phyloP scores from a whole-genome alignment of 805 yeast species.

The Blastobotrys peoriensis region DNA sequence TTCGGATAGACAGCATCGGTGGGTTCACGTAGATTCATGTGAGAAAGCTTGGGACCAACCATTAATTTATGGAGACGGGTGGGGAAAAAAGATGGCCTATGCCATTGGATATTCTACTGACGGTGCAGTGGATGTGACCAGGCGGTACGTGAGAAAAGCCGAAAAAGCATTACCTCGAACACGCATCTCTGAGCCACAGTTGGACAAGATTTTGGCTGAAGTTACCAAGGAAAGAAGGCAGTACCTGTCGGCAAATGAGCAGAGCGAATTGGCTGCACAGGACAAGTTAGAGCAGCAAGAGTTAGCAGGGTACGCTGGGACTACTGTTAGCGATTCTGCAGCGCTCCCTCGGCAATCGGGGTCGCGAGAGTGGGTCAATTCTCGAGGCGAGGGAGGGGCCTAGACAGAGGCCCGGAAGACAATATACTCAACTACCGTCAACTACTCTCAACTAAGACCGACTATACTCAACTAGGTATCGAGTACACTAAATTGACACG shows the following conservation, averaged over 20 bases:
- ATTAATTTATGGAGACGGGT: conserved; percentile 64
- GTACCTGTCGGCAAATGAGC: conserved; percentile 30
- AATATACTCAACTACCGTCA: too few relatives aligned
- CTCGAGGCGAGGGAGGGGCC: conserved; percentile 72
- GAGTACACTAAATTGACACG: too few relatives aligned
- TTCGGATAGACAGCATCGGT: conserved; percentile 50
- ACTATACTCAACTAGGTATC: too few relatives aligned
- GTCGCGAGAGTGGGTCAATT: conserved; percentile 62
- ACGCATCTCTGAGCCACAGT: conserved; percentile 37
- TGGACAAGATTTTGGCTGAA: conserved; percentile 32
- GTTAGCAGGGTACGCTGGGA: conserved; percentile 12
- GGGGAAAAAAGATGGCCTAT: conserved; percentile 94
- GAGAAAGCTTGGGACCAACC: conserved; percentile 85
- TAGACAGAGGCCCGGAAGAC: too few relatives aligned
- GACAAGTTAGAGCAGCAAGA: conserved; percentile 29
- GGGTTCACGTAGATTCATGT: conserved; percentile 90
- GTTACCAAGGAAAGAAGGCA: conserved; percentile 35
- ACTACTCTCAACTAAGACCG: too few relatives aligned
- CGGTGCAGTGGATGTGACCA: conserved; percentile 65
- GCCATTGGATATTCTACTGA: conserved; percentile 58
- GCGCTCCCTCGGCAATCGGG: conserved; percentile 69
- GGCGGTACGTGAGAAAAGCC: conserved; percentile 50
- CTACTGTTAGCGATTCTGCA: conserved; percentile 4
- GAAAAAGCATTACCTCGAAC: conserved; percentile 44
- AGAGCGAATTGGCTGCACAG: conserved; percentile 33